These are phyloP conservation scores for Yamagishiella unicocca DNA, from an alignment of 139 green algal genomes.

Conservation along the genomic window DNA sequence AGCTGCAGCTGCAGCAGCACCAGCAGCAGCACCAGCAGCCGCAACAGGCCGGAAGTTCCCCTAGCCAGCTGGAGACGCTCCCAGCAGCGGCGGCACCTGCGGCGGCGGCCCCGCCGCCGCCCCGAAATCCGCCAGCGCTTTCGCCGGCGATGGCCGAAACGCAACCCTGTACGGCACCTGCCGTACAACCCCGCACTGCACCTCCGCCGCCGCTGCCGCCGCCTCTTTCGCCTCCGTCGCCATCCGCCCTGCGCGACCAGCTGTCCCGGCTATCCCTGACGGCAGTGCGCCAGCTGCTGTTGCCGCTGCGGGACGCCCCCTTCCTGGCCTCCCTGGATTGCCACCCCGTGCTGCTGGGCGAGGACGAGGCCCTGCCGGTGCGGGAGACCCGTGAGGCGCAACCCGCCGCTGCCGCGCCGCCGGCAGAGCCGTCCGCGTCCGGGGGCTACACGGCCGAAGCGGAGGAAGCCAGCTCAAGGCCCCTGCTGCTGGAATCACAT, in stretches of 20 bases:
- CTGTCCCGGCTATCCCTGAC: not conserved
- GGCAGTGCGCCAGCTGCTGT: not conserved
- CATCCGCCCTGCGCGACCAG: not conserved
- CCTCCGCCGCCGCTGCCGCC: too few species aligned
- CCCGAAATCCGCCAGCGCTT: not conserved
- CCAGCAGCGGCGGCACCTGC: too few species aligned
- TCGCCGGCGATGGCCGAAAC: not conserved
- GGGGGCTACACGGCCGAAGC: too few species aligned
- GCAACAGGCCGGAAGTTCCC: too few species aligned
- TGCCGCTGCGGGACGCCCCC: not conserved
- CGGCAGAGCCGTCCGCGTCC: too few species aligned
- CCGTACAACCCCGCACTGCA: too few species aligned
- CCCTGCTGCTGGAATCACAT: too few species aligned
- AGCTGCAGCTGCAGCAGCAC: not conserved
- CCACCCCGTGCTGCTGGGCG: conserved; percentile 6
- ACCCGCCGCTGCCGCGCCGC: not conserved
- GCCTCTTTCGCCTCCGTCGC: too few species aligned
- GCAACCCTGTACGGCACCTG: too few species aligned
- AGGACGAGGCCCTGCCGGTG: not conserved
- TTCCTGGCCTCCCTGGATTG: not conserved
- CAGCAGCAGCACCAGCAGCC: not conserved
- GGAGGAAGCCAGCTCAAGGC: too few species aligned
- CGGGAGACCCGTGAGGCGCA: not conserved
- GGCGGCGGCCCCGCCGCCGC: too few species aligned
- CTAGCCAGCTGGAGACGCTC: too few species aligned